Evolutionary conservation across 2,329 filamentous ascomycete species (phyloP).

Genomic region (Apiospora hydei): DNA sequence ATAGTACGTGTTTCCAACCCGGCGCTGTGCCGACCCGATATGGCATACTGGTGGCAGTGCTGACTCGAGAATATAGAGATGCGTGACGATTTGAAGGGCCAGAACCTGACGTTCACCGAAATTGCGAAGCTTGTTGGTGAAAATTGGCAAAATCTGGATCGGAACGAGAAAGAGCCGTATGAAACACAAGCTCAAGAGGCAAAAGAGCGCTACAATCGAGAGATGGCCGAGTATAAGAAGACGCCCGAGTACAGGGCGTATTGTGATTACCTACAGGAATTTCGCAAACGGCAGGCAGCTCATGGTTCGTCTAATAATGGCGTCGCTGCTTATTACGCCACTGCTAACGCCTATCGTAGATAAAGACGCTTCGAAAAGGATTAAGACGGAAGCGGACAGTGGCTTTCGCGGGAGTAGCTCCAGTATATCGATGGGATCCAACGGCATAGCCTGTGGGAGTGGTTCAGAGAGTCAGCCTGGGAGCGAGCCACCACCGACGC

Average conservation of each 20-base stretch:
- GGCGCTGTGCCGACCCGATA: not conserved
- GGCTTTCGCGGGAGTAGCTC: slow-evolving; percentile 48
- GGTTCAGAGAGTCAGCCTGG: slow-evolving; percentile 56
- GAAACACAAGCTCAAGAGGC: slow-evolving; percentile 75
- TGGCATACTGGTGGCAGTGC: not conserved
- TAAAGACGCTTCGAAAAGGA: slow-evolving; percentile 57
- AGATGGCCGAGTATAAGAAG: slow-evolving; percentile 79
- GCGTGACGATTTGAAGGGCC: slow-evolving; percentile 78
- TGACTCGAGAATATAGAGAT: slow-evolving; percentile 62
- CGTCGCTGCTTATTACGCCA: slow-evolving; percentile 1
- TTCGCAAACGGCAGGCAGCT: slow-evolving; percentile 74
- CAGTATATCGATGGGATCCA: slow-evolving; percentile 50
- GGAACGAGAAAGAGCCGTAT: slow-evolving; percentile 73
- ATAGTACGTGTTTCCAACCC: slow-evolving; percentile 63
- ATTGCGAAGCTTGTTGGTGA: slow-evolving; percentile 85
- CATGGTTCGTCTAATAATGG: slow-evolving; percentile 42
- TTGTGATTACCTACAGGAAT: slow-evolving; percentile 75
- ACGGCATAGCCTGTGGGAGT: slow-evolving; percentile 49
- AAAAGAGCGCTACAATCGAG: slow-evolving; percentile 80
- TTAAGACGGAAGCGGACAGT: slow-evolving; percentile 53
- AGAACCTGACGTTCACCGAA: slow-evolving; percentile 81
- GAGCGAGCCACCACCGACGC: slow-evolving; percentile 55
- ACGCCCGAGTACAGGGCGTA: slow-evolving; percentile 74
- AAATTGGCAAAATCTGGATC: slow-evolving; percentile 77
- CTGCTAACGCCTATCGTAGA: slow-evolving; percentile 41